These are phyloP conservation scores for Acanthamoeba castellanii DNA, from an alignment of 208 protist species.

Conservation along the genomic window DNA sequence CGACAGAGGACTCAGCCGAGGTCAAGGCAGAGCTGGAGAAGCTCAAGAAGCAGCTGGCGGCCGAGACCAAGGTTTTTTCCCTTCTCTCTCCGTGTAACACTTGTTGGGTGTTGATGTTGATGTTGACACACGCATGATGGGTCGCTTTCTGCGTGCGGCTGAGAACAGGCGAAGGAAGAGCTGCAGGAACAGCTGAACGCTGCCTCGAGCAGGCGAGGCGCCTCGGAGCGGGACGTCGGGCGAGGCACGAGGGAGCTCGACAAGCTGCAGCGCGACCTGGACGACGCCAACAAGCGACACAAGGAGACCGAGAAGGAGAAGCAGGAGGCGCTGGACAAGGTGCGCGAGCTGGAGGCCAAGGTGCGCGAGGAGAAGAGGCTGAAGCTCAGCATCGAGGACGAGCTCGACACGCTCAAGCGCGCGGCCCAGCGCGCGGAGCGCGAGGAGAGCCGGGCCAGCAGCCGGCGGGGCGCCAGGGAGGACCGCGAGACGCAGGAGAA, in stretches of 20 bases:
- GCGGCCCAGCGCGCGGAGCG: slow-evolving; percentile 17
- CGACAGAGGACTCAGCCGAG: background rate
- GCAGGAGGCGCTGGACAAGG: slow-evolving; percentile 43
- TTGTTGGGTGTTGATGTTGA: background rate
- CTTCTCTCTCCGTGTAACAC: background rate
- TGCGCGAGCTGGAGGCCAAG: slow-evolving; percentile 5
- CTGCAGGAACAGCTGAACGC: background rate
- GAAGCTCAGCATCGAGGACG: slow-evolving; percentile 26
- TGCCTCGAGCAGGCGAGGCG: background rate
- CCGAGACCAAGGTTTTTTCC: background rate
- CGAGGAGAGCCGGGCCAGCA: background rate
- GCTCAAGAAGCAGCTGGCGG: slow-evolving; percentile 13
- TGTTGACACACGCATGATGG: background rate
- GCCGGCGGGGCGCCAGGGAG: background rate
- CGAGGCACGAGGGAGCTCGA: background rate
- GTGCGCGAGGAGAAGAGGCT: slow-evolving; percentile 6
- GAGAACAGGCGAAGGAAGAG: slow-evolving; percentile 29
- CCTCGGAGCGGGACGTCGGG: background rate
- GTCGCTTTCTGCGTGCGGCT: background rate
- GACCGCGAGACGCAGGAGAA: slow-evolving; percentile 55
- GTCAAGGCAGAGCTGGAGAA: background rate
- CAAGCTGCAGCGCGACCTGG: background rate
- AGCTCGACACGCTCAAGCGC: slow-evolving; percentile 49
- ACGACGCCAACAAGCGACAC: background rate
- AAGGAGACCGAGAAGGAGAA: slow-evolving; percentile 40